These are phyloP conservation scores for Oryza coarctata DNA, from an alignment of 176 grass and related monocot genomes.

Conservation along the genomic window DNA sequence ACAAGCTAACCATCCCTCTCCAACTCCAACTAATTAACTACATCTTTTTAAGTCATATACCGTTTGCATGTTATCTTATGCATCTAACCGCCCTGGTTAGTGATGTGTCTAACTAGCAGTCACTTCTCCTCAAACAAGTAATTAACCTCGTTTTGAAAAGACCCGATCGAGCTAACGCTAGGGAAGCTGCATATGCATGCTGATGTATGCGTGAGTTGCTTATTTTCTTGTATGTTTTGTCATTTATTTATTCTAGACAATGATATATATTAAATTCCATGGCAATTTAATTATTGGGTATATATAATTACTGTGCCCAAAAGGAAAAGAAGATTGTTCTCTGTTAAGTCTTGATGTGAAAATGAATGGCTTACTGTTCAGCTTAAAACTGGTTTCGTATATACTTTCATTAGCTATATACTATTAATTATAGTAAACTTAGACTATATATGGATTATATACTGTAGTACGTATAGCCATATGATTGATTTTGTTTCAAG, in stretches of 20 bases:
- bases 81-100: conserved; percentile 29
- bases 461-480: background rate
- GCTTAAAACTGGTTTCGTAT: background rate
- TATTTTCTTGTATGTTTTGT: background rate
- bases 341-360: background rate
- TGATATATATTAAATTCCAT: background rate
- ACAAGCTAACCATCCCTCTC: conserved; percentile 51
- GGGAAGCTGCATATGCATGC: background rate
- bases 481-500: background rate
- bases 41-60: conserved; percentile 46
- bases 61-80: conserved; percentile 50
- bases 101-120: conserved; percentile 36
- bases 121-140: conserved; percentile 46
- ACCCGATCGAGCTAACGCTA: background rate
- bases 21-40: conserved; percentile 60
- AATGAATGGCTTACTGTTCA: background rate
- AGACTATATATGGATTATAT: background rate
- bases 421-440: background rate
- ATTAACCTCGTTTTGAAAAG: conserved; percentile 38
- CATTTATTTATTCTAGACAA: background rate
- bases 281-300: too few species aligned
- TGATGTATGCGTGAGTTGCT: background rate
- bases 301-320: too few species aligned
- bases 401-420: background rate
- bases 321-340: too few species aligned